These are phyloP conservation scores for Tagetes erecta DNA, from an alignment of 129 eudicot species.

Conservation along the genomic window DNA sequence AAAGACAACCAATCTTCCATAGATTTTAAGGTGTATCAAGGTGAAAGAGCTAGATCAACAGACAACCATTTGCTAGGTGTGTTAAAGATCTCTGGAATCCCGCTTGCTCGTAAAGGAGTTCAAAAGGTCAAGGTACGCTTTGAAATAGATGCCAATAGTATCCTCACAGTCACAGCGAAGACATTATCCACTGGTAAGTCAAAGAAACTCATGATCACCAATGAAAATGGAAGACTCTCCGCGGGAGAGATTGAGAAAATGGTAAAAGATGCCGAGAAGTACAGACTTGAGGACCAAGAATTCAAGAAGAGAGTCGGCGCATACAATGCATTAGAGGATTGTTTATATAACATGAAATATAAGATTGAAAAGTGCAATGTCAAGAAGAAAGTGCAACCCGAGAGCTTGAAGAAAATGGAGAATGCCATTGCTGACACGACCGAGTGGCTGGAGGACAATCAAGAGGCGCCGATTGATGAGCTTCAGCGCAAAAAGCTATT, in stretches of 20 bases:
- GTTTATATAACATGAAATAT: conserved; percentile 8
- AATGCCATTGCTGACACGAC: conserved; percentile 8
- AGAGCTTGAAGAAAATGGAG: conserved; percentile 17
- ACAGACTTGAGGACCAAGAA: conserved; percentile 16
- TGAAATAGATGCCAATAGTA: conserved; percentile 21
- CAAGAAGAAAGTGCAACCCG: background rate
- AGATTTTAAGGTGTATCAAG: conserved; percentile 22
- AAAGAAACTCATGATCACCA: conserved; percentile 7
- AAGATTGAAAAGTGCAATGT: background rate
- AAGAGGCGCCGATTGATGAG: background rate
- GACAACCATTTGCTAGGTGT: conserved; percentile 25
- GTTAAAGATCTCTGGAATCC: conserved; percentile 1
- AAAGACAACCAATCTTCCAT: conserved; percentile 1
- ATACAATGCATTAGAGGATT: conserved; percentile 23
- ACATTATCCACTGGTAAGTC: conserved; percentile 13
- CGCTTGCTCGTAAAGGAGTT: conserved; percentile 26
- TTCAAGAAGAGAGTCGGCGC: conserved; percentile 19
- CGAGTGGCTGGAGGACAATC: conserved; percentile 18
- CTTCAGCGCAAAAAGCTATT: conserved; percentile 10
- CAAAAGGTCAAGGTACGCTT: background rate
- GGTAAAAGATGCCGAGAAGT: conserved; percentile 14
- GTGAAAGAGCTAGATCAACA: conserved; percentile 15
- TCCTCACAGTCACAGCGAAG: conserved; percentile 31
- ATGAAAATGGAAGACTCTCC: conserved; percentile 15
- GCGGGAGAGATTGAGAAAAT: conserved; percentile 17